Conservation (phyloP, 2,329 filamentous ascomycete species). For the Xylaria sp. region DNA sequence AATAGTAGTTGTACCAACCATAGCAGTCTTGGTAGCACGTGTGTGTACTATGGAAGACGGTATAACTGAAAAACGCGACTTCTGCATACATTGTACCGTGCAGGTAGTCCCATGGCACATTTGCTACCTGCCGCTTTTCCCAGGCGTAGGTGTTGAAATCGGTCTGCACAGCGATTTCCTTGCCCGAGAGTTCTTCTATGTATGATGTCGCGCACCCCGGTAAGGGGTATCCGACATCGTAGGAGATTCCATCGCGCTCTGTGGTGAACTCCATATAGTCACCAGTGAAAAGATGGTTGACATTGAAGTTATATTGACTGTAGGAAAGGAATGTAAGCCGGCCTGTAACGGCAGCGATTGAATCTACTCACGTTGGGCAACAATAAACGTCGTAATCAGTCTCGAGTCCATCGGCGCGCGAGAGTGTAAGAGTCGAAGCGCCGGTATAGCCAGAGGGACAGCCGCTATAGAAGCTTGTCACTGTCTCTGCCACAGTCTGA, state of each 20-base stretch:
- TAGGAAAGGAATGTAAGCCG: slow-evolving; percentile 14
- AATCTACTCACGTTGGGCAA: slow-evolving; percentile 32
- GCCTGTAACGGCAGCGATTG: neutral
- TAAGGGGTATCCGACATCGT: slow-evolving; percentile 22
- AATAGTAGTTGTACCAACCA: slow-evolving; percentile 30
- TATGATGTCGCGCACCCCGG: slow-evolving; percentile 29
- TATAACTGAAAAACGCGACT: slow-evolving; percentile 19
- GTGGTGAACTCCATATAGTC: slow-evolving; percentile 10
- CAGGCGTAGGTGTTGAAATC: slow-evolving; percentile 27
- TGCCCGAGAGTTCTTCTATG: slow-evolving; percentile 28
- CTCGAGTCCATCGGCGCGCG: slow-evolving; percentile 7
- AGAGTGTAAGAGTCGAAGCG: neutral
- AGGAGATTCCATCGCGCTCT: slow-evolving; percentile 30
- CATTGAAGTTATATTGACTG: slow-evolving; percentile 33
- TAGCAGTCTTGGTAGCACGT: slow-evolving; percentile 30
- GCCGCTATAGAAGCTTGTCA: slow-evolving; percentile 22
- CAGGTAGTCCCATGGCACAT: slow-evolving; percentile 32
- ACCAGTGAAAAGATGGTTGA: neutral
- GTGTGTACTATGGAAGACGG: slow-evolving; percentile 33
- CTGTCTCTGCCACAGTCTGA: slow-evolving; percentile 18
- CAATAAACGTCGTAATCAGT: slow-evolving; percentile 14
- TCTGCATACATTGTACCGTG: slow-evolving; percentile 32
- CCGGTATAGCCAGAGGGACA: slow-evolving; percentile 32
- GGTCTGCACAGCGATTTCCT: slow-evolving; percentile 30
- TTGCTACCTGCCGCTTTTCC: slow-evolving; percentile 29